Evolutionary conservation across 2,329 filamentous ascomycete species (phyloP).

Genomic region (Domatiomyces catenatus): DNA sequence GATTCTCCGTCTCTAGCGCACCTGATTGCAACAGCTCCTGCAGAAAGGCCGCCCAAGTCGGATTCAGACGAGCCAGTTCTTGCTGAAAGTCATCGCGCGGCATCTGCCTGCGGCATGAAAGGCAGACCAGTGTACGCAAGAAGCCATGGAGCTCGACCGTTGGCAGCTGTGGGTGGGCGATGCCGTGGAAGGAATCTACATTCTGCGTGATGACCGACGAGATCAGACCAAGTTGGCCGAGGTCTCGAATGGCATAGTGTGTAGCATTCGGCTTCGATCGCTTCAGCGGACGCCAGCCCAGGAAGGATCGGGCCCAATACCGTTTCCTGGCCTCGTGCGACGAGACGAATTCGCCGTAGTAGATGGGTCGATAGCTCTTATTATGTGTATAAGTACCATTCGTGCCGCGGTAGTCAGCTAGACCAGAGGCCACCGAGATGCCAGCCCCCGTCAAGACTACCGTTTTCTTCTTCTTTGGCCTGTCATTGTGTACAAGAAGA

Average conservation of each 20-base stretch:
- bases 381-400: slow-evolving; percentile 90
- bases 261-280: slow-evolving; percentile 64
- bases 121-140: slow-evolving; percentile 64
- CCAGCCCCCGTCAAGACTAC: slow-evolving; percentile 68
- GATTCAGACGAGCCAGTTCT: slow-evolving; percentile 64
- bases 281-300: slow-evolving; percentile 75
- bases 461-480: slow-evolving; percentile 29
- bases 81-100: slow-evolving; percentile 60
- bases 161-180: slow-evolving; percentile 56
- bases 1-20: slow-evolving; percentile 63
- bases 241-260: slow-evolving; percentile 59
- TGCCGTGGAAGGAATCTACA: slow-evolving; percentile 82
- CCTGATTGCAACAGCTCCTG: slow-evolving; percentile 55
- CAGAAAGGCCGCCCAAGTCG: slow-evolving; percentile 67
- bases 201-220: slow-evolving; percentile 81
- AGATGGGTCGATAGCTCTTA: slow-evolving; percentile 78
- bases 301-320: slow-evolving; percentile 90
- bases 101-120: slow-evolving; percentile 58
- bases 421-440: slow-evolving; percentile 79
- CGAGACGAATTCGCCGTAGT: slow-evolving; percentile 73
- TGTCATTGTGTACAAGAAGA: slow-evolving; percentile 29
- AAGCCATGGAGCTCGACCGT: slow-evolving; percentile 88
- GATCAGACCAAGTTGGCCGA: slow-evolving; percentile 58
- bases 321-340: slow-evolving; percentile 74
- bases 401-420: slow-evolving; percentile 80